Percentiles rank a stretch among this genome's conserved stretches.
phyloP scores from a whole-genome alignment of 2,329 filamentous ascomycete species.

The Ophiostoma ips region DNA sequence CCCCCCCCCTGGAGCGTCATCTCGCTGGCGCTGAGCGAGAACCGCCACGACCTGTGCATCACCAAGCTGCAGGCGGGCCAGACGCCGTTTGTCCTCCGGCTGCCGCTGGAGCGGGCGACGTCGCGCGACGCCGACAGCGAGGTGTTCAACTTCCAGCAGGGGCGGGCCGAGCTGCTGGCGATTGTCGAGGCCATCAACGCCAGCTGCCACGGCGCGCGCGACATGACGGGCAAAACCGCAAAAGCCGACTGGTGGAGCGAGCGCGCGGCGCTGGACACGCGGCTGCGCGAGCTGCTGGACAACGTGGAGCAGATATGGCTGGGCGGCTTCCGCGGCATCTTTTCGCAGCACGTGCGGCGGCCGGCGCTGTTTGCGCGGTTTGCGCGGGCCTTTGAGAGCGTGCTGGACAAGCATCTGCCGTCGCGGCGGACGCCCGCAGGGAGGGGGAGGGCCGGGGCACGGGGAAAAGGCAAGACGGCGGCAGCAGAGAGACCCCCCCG shows the following conservation, averaged over 20 bases:
- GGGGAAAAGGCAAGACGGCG: conserved; percentile 28
- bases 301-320: conserved; percentile 92
- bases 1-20: conserved; percentile 73
- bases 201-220: conserved; percentile 59
- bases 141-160: conserved; percentile 71
- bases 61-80: conserved; percentile 67
- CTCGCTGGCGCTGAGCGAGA: conserved; percentile 72
- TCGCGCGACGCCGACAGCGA: conserved; percentile 56
- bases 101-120: conserved; percentile 72
- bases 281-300: conserved; percentile 62
- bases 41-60: conserved; percentile 70
- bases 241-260: conserved; percentile 84
- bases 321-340: conserved; percentile 88
- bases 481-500: conserved; percentile 18
- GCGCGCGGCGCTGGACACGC: conserved; percentile 63
- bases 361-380: conserved; percentile 58
- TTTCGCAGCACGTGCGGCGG: conserved; percentile 57
- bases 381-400: conserved; percentile 60
- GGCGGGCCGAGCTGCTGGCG: conserved; percentile 63
- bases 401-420: conserved; percentile 73
- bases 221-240: conserved; percentile 59
- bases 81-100: conserved; percentile 70
- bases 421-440: conserved; percentile 50
- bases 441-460: too few species aligned
- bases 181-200: conserved; percentile 73